Percentiles rank a stretch among this genome's conserved stretches.
Conservation (phyloP, 2,329 filamentous ascomycete species). For the Colletotrichum godetiae region DNA sequence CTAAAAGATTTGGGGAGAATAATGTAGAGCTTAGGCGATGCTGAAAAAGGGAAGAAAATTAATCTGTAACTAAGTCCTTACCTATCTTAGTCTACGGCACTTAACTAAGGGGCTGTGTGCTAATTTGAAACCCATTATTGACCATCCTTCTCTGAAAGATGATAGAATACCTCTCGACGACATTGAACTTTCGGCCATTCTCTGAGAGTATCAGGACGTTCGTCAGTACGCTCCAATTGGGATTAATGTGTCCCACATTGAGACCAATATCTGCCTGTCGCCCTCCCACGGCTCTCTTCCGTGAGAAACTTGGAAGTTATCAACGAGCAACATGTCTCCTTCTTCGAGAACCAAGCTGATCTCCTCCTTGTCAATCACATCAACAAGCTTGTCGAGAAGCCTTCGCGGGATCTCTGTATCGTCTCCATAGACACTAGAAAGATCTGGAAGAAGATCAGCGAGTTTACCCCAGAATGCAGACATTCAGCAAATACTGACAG, state of each 20-base stretch:
- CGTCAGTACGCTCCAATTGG: constrained; percentile 10
- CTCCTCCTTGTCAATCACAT: constrained; percentile 36
- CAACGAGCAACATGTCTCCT: constrained; percentile 36
- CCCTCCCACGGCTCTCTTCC: constrained; percentile 32
- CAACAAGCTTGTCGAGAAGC: constrained; percentile 33
- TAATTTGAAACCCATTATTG: no score
- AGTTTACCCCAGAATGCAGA: no score
- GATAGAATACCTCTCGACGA: not conserved
- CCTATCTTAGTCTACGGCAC: no score
- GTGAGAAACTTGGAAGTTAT: constrained; percentile 37
- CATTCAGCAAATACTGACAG: constrained; percentile 11
- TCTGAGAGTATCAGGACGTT: not conserved
- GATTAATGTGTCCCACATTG: constrained; percentile 24
- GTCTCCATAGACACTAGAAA: constrained; percentile 35
- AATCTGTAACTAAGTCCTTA: no score
- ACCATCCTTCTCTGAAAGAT: no score
- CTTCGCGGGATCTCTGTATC: constrained; percentile 28
- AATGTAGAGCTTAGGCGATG: no score
- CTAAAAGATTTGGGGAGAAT: no score
- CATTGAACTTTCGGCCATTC: no score
- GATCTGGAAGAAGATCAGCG: constrained; percentile 6
- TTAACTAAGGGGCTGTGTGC: no score
- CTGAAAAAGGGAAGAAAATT: no score
- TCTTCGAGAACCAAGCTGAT: constrained; percentile 34
- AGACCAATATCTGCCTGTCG: constrained; percentile 29